These are phyloP conservation scores for Pleurotus djamor DNA, from an alignment of 768 basidiomycete species.

Conservation along the genomic window DNA sequence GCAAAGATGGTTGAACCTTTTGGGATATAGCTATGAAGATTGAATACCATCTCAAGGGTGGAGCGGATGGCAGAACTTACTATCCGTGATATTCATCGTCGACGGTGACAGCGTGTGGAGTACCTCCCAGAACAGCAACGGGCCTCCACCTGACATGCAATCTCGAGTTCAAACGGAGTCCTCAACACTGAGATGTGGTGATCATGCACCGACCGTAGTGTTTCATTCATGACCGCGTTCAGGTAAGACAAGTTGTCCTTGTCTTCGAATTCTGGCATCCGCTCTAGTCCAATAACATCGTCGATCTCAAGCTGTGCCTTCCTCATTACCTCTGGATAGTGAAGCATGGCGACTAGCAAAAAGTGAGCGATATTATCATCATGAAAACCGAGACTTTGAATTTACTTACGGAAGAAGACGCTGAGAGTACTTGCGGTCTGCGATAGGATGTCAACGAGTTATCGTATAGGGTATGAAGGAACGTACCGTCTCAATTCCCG, in stretches of 20 bases:
- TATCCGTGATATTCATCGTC: constrained; percentile 37
- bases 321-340: constrained; percentile 34
- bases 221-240: constrained; percentile 35
- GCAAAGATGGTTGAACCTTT: constrained; percentile 34
- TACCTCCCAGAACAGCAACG: constrained; percentile 28
- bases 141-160: constrained; percentile 25
- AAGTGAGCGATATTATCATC: too few relatives aligned
- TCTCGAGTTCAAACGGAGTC: neutral
- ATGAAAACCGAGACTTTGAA: neutral
- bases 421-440: constrained; percentile 29
- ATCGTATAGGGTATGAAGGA: neutral
- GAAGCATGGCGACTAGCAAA: constrained; percentile 31
- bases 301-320: constrained; percentile 39
- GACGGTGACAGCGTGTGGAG: constrained; percentile 32
- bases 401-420: constrained; percentile 27
- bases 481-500: constrained; percentile 42
- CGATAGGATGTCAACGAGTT: neutral
- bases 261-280: constrained; percentile 36
- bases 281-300: constrained; percentile 27
- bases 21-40: constrained; percentile 24
- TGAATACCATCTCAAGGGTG: neutral
- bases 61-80: constrained; percentile 13
- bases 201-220: constrained; percentile 22
- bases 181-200: neutral
- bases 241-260: constrained; percentile 31